Evolutionary conservation across 768 basidiomycete genomes (phyloP).

Genomic region (Kwoniella sp.): DNA sequence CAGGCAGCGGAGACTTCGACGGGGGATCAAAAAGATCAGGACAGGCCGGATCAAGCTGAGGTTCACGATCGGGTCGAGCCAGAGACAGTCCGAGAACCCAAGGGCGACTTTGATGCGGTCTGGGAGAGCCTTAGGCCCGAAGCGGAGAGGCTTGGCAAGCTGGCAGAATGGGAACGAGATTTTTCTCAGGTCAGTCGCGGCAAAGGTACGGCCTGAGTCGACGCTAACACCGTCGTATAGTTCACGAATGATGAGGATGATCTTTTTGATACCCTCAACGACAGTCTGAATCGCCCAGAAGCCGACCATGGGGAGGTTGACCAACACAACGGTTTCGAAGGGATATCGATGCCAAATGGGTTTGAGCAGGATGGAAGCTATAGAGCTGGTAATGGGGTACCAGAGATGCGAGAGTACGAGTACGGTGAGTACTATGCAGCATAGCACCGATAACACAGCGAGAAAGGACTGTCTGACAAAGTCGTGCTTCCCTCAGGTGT

Average conservation of each 20-base stretch:
- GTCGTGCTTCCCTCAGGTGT: too few relatives aligned
- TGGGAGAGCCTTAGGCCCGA: slow-evolving; percentile 48
- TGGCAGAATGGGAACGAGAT: slow-evolving; percentile 49
- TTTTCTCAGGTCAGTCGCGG: slow-evolving; percentile 42
- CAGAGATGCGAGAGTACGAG: slow-evolving; percentile 64
- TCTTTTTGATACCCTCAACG: slow-evolving; percentile 43
- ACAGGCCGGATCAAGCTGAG: neutral
- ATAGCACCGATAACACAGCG: slow-evolving; percentile 20
- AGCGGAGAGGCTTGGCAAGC: slow-evolving; percentile 40
- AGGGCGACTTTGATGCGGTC: slow-evolving; percentile 47
- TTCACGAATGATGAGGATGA: slow-evolving; percentile 49
- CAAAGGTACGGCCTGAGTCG: neutral
- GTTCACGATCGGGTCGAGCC: slow-evolving; percentile 10
- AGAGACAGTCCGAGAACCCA: slow-evolving; percentile 22
- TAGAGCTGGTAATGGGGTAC: slow-evolving; percentile 62
- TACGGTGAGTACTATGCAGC: slow-evolving; percentile 72
- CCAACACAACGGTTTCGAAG: slow-evolving; percentile 15
- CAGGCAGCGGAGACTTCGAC: slow-evolving; percentile 12
- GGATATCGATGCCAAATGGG: neutral
- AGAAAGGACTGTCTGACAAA: too few relatives aligned
- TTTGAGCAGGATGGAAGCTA: slow-evolving; percentile 12
- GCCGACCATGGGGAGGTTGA: slow-evolving; percentile 28
- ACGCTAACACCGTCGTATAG: neutral
- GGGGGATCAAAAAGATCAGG: slow-evolving; percentile 2
- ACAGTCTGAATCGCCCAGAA: slow-evolving; percentile 33